A percentile compares a stretch with the other conserved stretches of the same genome.
phyloP scores from a whole-genome alignment of 2,329 filamentous ascomycete species.

The Nemania sp. region DNA sequence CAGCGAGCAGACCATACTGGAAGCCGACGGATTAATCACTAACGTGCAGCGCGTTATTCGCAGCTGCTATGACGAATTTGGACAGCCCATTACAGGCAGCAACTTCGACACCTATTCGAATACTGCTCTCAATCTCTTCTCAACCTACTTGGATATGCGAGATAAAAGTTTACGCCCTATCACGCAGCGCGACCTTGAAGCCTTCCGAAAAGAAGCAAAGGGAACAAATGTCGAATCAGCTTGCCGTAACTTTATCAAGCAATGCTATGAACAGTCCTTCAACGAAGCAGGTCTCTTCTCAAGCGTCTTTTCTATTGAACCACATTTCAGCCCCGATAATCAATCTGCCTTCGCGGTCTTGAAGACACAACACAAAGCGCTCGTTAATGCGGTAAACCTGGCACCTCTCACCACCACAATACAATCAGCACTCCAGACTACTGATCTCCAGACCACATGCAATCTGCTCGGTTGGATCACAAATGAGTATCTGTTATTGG shows the following conservation, averaged over 20 bases:
- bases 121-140: constrained; percentile 58
- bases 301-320: constrained; percentile 59
- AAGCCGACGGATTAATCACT: constrained; percentile 58
- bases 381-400: constrained; percentile 59
- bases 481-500: constrained; percentile 59
- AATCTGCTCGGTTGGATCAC: constrained; percentile 61
- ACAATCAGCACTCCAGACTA: constrained; percentile 52
- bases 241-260: constrained; percentile 61
- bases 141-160: constrained; percentile 55
- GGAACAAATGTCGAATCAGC: constrained; percentile 56
- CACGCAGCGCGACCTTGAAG: constrained; percentile 56
- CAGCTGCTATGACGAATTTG: constrained; percentile 56
- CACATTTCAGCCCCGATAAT: constrained; percentile 52
- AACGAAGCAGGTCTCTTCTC: constrained; percentile 57
- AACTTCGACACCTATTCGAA: constrained; percentile 57
- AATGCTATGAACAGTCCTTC: constrained; percentile 61
- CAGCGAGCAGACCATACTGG: constrained; percentile 60
- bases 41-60: constrained; percentile 58
- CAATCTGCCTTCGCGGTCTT: constrained; percentile 56
- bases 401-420: constrained; percentile 54
- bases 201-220: constrained; percentile 57
- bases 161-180: constrained; percentile 58
- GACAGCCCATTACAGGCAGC: constrained; percentile 48
- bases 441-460: constrained; percentile 55
- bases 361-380: constrained; percentile 52